phyloP scores from a whole-genome alignment of 2,329 filamentous ascomycete species.

The Botryotinia calthae region DNA sequence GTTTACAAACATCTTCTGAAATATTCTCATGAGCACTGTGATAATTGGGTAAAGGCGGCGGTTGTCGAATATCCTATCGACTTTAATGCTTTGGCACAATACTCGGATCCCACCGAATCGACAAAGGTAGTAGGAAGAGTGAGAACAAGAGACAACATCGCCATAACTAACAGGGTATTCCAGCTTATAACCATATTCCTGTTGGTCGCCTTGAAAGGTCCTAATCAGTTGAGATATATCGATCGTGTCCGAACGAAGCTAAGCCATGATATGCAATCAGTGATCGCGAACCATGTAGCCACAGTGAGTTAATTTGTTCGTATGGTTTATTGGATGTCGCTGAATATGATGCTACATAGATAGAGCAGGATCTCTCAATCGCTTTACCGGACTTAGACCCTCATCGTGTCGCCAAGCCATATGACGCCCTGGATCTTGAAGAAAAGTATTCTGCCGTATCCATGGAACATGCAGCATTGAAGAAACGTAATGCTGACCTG shows the following conservation, averaged over 20 bases:
- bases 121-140: slow-evolving; percentile 45
- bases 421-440: slow-evolving; percentile 41
- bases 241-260: slow-evolving; percentile 43
- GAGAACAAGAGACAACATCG: background rate
- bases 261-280: slow-evolving; percentile 45
- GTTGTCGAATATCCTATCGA: slow-evolving; percentile 49
- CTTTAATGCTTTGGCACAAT: slow-evolving; percentile 57
- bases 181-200: slow-evolving; percentile 63
- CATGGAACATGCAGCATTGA: slow-evolving; percentile 53
- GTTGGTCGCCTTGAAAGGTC: slow-evolving; percentile 59
- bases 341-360: slow-evolving; percentile 1
- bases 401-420: background rate
- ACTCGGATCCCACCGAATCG: slow-evolving; percentile 54
- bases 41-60: slow-evolving; percentile 49
- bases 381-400: background rate
- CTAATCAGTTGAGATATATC: slow-evolving; percentile 55
- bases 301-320: slow-evolving; percentile 23
- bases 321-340: background rate
- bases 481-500: slow-evolving; percentile 57
- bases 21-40: slow-evolving; percentile 53
- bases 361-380: slow-evolving; percentile 18
- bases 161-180: slow-evolving; percentile 30
- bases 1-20: slow-evolving; percentile 54
- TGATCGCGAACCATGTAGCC: slow-evolving; percentile 38
- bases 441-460: slow-evolving; percentile 46